These are phyloP conservation scores for Ziziphus jujuba DNA, from an alignment of 306 rosid species.

Conservation along the genomic window DNA sequence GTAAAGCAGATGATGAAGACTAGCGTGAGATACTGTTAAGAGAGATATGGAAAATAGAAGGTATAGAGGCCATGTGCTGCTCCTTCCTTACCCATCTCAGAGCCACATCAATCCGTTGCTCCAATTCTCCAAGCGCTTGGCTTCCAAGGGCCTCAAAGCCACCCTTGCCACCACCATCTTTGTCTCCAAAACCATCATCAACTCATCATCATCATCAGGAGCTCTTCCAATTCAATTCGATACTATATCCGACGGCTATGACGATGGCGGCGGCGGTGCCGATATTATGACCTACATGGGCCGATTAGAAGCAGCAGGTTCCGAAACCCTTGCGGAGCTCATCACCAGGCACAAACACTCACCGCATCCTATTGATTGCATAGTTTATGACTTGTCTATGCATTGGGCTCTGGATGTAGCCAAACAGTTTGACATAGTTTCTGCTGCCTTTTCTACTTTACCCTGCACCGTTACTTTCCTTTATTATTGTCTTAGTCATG, in stretches of 20 bases:
- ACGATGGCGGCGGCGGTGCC: neutral
- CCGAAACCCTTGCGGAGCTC: neutral
- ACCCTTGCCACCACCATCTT: conserved; percentile 12
- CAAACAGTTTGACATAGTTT: conserved; percentile 6
- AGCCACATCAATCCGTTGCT: conserved; percentile 39
- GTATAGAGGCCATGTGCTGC: conserved; percentile 10
- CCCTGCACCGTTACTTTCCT: conserved; percentile 26
- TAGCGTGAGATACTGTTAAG: too few species aligned
- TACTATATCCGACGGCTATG: conserved; percentile 1
- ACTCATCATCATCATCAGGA: neutral
- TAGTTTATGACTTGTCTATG: conserved; percentile 28
- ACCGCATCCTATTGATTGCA: conserved; percentile 16
- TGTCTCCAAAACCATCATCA: neutral
- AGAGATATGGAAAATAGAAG: conserved; percentile 18
- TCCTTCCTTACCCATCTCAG: conserved; percentile 21
- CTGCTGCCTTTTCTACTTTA: conserved; percentile 35
- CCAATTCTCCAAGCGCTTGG: conserved; percentile 30
- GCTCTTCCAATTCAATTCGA: conserved; percentile 14
- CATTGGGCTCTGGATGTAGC: conserved; percentile 32
- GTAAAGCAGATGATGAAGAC: too few species aligned
- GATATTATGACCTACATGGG: neutral
- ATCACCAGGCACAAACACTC: neutral
- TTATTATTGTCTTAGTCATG: conserved; percentile 8
- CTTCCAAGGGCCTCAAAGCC: conserved; percentile 9
- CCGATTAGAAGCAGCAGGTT: neutral